Evolutionary conservation across 495 filamentous ascomycete genomes (phyloP).

Genomic region (Penicillium ochrochloron): DNA sequence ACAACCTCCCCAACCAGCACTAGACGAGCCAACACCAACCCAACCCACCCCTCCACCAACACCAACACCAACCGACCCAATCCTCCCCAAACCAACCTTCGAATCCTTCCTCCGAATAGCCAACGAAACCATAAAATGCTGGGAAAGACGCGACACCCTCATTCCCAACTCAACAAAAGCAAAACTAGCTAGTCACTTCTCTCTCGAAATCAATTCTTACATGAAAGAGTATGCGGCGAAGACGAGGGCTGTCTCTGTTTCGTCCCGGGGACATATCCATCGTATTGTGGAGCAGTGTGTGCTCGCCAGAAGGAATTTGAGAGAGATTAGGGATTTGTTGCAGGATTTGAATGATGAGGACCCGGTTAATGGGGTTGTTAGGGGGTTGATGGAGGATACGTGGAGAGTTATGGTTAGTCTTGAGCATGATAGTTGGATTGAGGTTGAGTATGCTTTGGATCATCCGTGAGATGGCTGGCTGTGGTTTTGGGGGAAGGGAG

Average conservation of each 20-base stretch:
- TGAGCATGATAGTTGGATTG: constrained; percentile 6
- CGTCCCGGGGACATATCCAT: background rate
- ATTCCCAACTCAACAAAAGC: background rate
- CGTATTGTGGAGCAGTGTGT: constrained; percentile 3
- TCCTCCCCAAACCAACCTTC: background rate
- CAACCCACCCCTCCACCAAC: background rate
- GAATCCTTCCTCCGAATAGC: background rate
- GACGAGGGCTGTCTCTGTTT: background rate
- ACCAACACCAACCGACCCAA: background rate
- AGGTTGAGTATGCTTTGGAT: background rate
- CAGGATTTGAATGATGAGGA: background rate
- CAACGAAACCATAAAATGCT: constrained; percentile 2
- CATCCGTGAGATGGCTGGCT: background rate
- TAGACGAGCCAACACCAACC: background rate
- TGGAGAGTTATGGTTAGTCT: constrained; percentile 5
- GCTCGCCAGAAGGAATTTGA: background rate
- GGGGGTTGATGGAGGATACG: background rate
- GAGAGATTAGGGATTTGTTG: background rate
- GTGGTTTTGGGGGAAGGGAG: background rate
- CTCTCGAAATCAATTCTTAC: background rate
- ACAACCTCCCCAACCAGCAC: background rate
- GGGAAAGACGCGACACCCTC: background rate
- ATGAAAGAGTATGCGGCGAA: constrained; percentile 6
- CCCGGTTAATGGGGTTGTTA: background rate
- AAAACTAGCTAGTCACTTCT: background rate